Base-by-base conservation (phyloP, 257 asterid species). In the Verbena officinalis region DNA sequence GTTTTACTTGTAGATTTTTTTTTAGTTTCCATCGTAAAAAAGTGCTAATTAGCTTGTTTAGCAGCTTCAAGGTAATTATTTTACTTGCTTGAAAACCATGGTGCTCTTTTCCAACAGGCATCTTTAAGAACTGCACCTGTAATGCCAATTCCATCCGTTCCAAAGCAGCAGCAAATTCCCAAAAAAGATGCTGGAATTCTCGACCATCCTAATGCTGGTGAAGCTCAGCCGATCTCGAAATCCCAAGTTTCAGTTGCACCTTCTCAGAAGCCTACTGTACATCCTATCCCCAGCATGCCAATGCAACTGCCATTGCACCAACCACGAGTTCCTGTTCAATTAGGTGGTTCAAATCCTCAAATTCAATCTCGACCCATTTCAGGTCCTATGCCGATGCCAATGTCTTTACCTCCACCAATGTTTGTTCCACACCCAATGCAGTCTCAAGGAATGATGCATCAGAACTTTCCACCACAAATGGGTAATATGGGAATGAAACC, bases 381-480 rank as follows among this genome's bases (percentile, higher is more conserved):
- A 54, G 88, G 82, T 3, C 71, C 98, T 5, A 22, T 85, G 73
- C 80, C 95, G 39, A 80, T 90, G 68, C 87, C 59, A n/a, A 75
- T 91, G 82, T 77, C 84, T 43, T 43, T 87, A 48, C 84, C 90
- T 13, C 99, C 75, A 42, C 77, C 79, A 16, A 76, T 94, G 86
- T 94, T 80, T 70, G 71, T 90, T 66, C 86, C 92, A 23, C 97
- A 83, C 73, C 90, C 77, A 4, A 61, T 94, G 84, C 96, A 82
- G 73, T 62, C 96, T 55, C 96, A 81, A 74, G 96, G 97, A 48
- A 74, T 93, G 61, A 77, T 90, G 74, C 97, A 86, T 62, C 96
- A 78, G 73, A 79, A 73, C 79, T 88, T 80, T 69, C 56, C 95
- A 31, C 19, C 96, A 57, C 95, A 77, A 42, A 83, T 94, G 89